Base-by-base conservation (phyloP, 2,329 filamentous ascomycete species). In the Pseudogymnoascus sp. region DNA sequence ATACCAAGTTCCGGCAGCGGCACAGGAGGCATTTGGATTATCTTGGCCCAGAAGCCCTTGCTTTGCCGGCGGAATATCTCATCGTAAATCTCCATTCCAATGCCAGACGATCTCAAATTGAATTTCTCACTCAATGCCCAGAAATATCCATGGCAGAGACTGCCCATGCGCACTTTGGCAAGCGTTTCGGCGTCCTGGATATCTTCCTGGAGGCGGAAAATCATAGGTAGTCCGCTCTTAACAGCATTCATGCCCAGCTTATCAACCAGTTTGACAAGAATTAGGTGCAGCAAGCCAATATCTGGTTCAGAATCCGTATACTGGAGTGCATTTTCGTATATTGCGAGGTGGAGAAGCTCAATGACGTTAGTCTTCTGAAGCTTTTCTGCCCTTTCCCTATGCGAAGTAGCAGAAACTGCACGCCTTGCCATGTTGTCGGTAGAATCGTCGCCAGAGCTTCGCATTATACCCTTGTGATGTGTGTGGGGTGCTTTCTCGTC, bases 291-390 rank as follows among this genome's bases (percentile, higher is more conserved):
- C 13, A 96, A 77, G 28, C 91, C 78, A 31, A 96, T 83, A 69
- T 96, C 92, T 0, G 85, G 81, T 67, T 95, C 90, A 51, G 83
- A 87, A 25, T 88, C 83, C 21, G 90, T 81, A 68, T 81, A 86
- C 70, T 95, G 89, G 21, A 93, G 77, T 6, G 90, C 90, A 69
- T 90, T 90, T 74, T 98, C 93, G 75, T 96, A 97, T n/a, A 95
- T 83, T 61, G 90, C 88, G 51, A 97, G 81, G 76, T 97, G 93
- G 2, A 98, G 79, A 3, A 96, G 80, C 63, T 91, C 85, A 60
- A 97, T 77, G 73, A 96, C 97, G 43, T 85, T 71, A 21, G 70
- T 68, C n/a, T 65, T 65, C 11, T 67, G 60, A 34, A 65, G 39
- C 41, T 70, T 71, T 19, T 34, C 19, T 14, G 65, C 37, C 62